Evolutionary conservation across 2,329 filamentous ascomycete species (phyloP).

Genomic region (Acrodontium crateriforme): DNA sequence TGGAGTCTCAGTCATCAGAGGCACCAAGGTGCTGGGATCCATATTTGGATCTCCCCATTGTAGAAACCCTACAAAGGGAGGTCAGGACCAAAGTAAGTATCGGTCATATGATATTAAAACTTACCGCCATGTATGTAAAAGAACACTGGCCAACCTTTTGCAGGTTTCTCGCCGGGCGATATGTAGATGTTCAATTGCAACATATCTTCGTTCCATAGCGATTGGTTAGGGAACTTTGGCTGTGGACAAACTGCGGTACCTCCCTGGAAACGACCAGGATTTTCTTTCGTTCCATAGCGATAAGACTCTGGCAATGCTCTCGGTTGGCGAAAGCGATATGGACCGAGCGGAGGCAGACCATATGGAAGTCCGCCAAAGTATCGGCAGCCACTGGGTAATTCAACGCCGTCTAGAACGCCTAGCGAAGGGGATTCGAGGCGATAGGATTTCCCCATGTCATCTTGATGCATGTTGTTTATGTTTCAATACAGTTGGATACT

Average conservation of each 20-base stretch:
- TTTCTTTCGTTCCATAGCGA: slow-evolving; percentile 36
- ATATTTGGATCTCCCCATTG: slow-evolving; percentile 41
- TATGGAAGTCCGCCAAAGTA: slow-evolving; percentile 45
- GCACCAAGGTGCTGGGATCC: slow-evolving; percentile 26
- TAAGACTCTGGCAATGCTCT: slow-evolving; percentile 34
- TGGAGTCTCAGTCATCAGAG: slow-evolving; percentile 35
- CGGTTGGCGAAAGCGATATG: slow-evolving; percentile 37
- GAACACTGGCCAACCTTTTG: slow-evolving; percentile 41
- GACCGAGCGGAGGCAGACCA: slow-evolving; percentile 35
- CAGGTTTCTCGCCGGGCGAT: slow-evolving; percentile 27
- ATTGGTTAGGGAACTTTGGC: slow-evolving; percentile 19
- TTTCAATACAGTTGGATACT: too few relatives aligned
- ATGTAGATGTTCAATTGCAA: slow-evolving; percentile 44
- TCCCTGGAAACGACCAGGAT: slow-evolving; percentile 33
- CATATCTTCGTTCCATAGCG: slow-evolving; percentile 38
- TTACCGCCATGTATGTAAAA: slow-evolving; percentile 39
- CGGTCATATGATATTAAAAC: not conserved
- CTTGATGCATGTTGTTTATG: too few relatives aligned
- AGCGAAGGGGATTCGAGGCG: too few relatives aligned
- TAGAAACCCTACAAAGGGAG: slow-evolving; percentile 35
- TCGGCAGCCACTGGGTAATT: too few relatives aligned
- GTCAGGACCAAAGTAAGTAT: slow-evolving; percentile 12
- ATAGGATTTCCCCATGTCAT: too few relatives aligned
- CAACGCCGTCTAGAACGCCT: too few relatives aligned
- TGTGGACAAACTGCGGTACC: slow-evolving; percentile 38